Conservation (phyloP, 495 filamentous ascomycete genomes). For the Aspergillus indologenus region DNA sequence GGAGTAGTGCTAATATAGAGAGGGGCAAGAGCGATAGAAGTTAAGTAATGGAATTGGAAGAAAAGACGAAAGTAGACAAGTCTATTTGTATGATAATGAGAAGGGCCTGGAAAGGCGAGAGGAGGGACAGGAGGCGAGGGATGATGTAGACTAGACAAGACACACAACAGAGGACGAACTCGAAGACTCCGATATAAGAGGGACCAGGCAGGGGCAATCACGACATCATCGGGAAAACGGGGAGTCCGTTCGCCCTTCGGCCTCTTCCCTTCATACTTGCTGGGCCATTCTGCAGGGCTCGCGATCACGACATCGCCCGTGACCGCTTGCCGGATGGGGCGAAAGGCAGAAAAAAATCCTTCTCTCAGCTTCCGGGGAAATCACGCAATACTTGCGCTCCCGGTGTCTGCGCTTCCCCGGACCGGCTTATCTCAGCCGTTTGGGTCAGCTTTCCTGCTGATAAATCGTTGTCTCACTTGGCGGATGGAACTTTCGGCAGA, state of each 20-base stretch:
- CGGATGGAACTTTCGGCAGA: conserved; percentile 16
- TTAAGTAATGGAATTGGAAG: conserved; percentile 2
- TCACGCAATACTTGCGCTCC: conserved; percentile 42
- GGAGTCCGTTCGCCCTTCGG: conserved; percentile 23
- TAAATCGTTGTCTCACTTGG: conserved; percentile 20
- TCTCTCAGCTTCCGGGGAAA: conserved; percentile 25
- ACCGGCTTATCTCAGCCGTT: conserved; percentile 15
- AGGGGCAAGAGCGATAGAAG: conserved; percentile 1
- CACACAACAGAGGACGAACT: conserved; percentile 17
- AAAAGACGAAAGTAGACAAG: conserved; percentile 9
- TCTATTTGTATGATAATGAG: conserved; percentile 5
- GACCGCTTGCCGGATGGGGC: conserved; percentile 34
- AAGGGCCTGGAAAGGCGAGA: conserved; percentile 8
- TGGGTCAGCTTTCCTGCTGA: no score
- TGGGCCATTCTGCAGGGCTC: conserved; percentile 32
- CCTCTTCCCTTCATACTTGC: conserved; percentile 25
- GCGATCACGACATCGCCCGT: conserved; percentile 33
- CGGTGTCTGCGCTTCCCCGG: conserved; percentile 24
- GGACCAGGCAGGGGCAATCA: conserved; percentile 31
- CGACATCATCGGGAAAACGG: conserved; percentile 31
- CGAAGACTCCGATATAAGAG: conserved; percentile 32
- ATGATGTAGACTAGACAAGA: conserved; percentile 9
- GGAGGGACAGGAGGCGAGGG: conserved; percentile 13
- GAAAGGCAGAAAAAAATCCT: conserved; percentile 25
- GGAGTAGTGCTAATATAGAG: not conserved